A percentile compares a stretch with the other conserved stretches of the same genome.
These are phyloP conservation scores for Oxytropis ochrocephala DNA, from an alignment of 306 rosid genomes.

Conservation along the genomic window DNA sequence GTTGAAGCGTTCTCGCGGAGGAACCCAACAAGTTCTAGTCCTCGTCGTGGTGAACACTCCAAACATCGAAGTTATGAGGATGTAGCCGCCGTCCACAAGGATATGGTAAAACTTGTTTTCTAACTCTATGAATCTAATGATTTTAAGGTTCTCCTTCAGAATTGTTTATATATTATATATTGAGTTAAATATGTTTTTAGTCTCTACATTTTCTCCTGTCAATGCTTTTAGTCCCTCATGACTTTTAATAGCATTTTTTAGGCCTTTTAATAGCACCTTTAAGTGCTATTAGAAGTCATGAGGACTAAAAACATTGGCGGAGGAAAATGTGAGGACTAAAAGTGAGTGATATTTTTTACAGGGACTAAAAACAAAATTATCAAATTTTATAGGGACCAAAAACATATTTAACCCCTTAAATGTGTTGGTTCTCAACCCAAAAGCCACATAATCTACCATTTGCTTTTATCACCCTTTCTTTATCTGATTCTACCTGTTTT, in stretches of 20 bases:
- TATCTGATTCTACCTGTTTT: neutral
- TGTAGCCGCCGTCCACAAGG: constrained; percentile 41
- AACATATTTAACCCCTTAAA: neutral
- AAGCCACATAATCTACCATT: neutral
- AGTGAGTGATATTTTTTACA: too few species aligned
- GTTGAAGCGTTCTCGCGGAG: constrained; percentile 91
- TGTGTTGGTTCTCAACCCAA: neutral
- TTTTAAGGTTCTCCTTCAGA: neutral
- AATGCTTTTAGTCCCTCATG: too few species aligned
- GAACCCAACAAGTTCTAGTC: constrained; percentile 64
- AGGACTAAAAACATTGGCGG: too few species aligned
- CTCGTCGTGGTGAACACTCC: constrained; percentile 56
- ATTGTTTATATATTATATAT: neutral
- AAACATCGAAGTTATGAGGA: constrained; percentile 70
- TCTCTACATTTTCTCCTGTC: too few species aligned
- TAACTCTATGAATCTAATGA: neutral
- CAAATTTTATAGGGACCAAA: too few species aligned
- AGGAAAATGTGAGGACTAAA: too few species aligned
- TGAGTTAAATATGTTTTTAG: too few species aligned
- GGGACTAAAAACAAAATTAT: too few species aligned
- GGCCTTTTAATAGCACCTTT: too few species aligned
- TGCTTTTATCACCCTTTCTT: neutral
- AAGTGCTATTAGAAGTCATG: too few species aligned
- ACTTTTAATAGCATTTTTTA: too few species aligned
- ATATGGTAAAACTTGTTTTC: constrained; percentile 50